Percentiles rank a stretch among this genome's conserved stretches.
These are phyloP conservation scores for Cinnamomum chago DNA, from an alignment of 164 flowering plant genomes.

Conservation along the genomic window DNA sequence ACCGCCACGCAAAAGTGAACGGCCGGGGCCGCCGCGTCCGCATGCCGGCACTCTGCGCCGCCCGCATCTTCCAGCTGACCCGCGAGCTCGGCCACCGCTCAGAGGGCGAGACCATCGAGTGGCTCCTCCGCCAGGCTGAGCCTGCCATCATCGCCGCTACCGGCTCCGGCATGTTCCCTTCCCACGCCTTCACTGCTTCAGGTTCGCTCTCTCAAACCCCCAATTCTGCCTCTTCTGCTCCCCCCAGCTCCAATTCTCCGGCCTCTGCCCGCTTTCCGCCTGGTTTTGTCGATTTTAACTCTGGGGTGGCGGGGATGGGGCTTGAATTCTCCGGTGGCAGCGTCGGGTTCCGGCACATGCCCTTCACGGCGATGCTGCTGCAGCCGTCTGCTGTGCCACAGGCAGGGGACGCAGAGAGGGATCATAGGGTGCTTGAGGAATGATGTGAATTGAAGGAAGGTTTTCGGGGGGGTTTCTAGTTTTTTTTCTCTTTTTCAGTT, in stretches of 20 bases:
- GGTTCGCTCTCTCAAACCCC: conserved; percentile 9
- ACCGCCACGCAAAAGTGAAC: conserved; percentile 55
- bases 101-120: conserved; percentile 67
- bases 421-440: not conserved
- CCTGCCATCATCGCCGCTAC: conserved; percentile 56
- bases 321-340: conserved; percentile 1
- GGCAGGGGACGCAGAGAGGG: conserved; percentile 20
- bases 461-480: not conserved
- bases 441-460: not conserved
- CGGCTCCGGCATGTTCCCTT: conserved; percentile 39
- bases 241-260: not conserved
- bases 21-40: conserved; percentile 59
- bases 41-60: conserved; percentile 56
- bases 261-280: not conserved
- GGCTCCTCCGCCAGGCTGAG: conserved; percentile 63
- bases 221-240: conserved; percentile 8
- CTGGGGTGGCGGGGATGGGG: conserved; percentile 24
- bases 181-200: conserved; percentile 17
- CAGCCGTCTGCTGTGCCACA: conserved; percentile 26
- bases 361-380: conserved; percentile 56
- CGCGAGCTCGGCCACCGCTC: conserved; percentile 62
- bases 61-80: conserved; percentile 61
- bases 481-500: not conserved
- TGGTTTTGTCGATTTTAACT: conserved; percentile 29
- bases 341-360: conserved; percentile 44